Base-by-base conservation (phyloP, 2,329 filamentous ascomycete genomes). In the Cladosporium cucumerinum region DNA sequence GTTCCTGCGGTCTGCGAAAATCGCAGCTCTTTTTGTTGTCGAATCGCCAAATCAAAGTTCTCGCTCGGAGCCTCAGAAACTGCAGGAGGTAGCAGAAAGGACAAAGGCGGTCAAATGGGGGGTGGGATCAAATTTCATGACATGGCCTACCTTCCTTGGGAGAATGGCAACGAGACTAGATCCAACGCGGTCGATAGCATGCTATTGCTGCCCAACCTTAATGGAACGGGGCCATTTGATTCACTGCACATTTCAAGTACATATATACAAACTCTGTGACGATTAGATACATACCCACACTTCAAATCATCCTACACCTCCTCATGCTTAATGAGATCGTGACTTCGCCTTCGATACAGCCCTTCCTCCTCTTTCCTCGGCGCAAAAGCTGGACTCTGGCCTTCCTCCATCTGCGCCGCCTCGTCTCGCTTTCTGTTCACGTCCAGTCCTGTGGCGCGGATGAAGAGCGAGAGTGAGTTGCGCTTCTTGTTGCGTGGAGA, bases 321-420 rank as follows among this genome's bases (percentile, higher is more conserved):
- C 61, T 54, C 30, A 23, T 25, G 57, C 57, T 21, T 60, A 36
- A 49, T 46, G 28, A 21, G 16, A 48, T 32, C 43, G 10, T 54
- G n/a, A 16, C 51, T 54, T 3, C 51, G 26, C 25, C 51, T 28
- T 2, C 59, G 32, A 61, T 57, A 58, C 62, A 61, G 28, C n/a
- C 57, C 57, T 43, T 51, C 61, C 49, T 54, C 62, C 30, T 60
- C 65, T 23, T 55, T 49, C 51, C 51, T 64, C 23, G 54, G 36
- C 25, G 43, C 25, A n/a, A 61, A 66, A 32, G 51, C 51, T 14
- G 66, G 66, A 49, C 64, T 67, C 39, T 63, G 28, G 6, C 66
- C 64, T 52, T 64, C 66, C 36, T 67, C 66, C 49, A 62, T 65
- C 54, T 59, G 59, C 16, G 59, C 48, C 30, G 59, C 59, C 32